phyloP scores from a whole-genome alignment of 2,329 filamentous ascomycete species.

The Verticillium klebahnii region DNA sequence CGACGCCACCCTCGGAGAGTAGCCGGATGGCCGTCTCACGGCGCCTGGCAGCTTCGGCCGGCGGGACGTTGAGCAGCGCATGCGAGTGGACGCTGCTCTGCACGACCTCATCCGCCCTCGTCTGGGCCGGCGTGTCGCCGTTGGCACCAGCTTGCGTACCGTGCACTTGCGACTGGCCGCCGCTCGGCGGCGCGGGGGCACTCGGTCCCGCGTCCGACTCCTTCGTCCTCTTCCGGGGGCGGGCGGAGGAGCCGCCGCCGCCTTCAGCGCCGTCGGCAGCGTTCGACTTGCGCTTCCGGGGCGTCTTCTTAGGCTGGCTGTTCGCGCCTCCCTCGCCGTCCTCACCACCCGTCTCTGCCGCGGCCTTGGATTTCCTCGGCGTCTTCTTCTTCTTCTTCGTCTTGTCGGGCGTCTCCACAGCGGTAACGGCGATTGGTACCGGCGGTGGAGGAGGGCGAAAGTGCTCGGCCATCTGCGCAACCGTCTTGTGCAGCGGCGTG shows the following conservation, averaged over 20 bases:
- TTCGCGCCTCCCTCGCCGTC: conserved; percentile 10
- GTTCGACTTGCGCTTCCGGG: conserved; percentile 18
- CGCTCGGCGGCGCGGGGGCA: not conserved
- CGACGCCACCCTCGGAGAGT: conserved; percentile 41
- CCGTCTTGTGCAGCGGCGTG: conserved; percentile 51
- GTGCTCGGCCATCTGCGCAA: conserved; percentile 42
- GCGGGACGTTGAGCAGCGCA: conserved; percentile 21
- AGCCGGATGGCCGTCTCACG: conserved; percentile 43
- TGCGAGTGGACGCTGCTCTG: conserved; percentile 12
- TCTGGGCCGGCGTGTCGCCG: not conserved
- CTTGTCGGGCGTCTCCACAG: conserved; percentile 14
- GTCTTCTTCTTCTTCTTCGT: conserved; percentile 24
- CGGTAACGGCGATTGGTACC: conserved; percentile 15
- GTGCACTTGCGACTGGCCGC: not conserved
- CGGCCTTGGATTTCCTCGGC: conserved; percentile 16
- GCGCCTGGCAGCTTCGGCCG: conserved; percentile 45
- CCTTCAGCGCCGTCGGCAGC: conserved; percentile 2
- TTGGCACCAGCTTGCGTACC: not conserved
- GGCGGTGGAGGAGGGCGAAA: conserved; percentile 40
- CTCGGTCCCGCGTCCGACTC: conserved; percentile 2
- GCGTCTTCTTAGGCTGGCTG: conserved; percentile 19
- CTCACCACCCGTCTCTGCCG: conserved; percentile 4
- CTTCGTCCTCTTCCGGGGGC: conserved; percentile 1
- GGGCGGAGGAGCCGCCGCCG: not conserved
- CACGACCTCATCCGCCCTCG: conserved; percentile 9